phyloP scores from a whole-genome alignment of 2,329 filamentous ascomycete genomes.

The Aspergillus japonicus region DNA sequence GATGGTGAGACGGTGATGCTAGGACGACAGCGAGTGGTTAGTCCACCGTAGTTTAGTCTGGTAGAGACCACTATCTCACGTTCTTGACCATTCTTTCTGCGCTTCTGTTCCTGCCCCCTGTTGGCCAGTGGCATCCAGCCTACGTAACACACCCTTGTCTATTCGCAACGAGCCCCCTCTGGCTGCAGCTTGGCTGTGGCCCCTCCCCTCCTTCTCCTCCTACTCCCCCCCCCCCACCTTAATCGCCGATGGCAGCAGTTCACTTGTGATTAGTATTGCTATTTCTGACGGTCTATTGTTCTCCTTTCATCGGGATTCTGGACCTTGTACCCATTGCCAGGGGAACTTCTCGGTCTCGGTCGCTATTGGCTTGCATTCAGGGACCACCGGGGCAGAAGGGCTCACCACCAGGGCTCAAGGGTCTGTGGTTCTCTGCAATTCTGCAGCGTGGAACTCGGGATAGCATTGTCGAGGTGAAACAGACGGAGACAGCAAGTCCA shows the following conservation, averaged over 20 bases:
- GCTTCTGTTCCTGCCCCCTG: conserved; percentile 1
- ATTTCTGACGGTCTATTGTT: not conserved
- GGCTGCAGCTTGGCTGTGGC: conserved; percentile 11
- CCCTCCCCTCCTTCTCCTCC: conserved; percentile 1
- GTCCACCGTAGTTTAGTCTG: too few species aligned
- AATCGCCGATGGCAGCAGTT: not conserved
- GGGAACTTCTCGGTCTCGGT: not conserved
- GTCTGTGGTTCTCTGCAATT: not conserved
- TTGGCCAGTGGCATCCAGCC: conserved; percentile 14
- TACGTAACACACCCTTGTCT: conserved; percentile 22
- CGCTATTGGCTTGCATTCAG: not conserved
- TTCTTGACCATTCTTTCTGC: not conserved
- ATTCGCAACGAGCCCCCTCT: conserved; percentile 16
- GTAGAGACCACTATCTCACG: not conserved
- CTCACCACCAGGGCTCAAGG: not conserved
- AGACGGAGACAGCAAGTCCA: not conserved
- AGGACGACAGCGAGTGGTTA: conserved; percentile 2
- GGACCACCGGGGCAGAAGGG: not conserved
- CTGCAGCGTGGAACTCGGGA: not conserved
- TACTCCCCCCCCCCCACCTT: conserved; percentile 1
- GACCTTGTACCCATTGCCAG: not conserved
- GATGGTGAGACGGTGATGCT: conserved; percentile 20
- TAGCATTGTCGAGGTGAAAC: not conserved
- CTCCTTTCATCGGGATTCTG: not conserved
- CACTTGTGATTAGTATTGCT: too few species aligned